phyloP scores from a whole-genome alignment of 1,139 yeast genomes.

The Blastobotrys petasosporus region DNA sequence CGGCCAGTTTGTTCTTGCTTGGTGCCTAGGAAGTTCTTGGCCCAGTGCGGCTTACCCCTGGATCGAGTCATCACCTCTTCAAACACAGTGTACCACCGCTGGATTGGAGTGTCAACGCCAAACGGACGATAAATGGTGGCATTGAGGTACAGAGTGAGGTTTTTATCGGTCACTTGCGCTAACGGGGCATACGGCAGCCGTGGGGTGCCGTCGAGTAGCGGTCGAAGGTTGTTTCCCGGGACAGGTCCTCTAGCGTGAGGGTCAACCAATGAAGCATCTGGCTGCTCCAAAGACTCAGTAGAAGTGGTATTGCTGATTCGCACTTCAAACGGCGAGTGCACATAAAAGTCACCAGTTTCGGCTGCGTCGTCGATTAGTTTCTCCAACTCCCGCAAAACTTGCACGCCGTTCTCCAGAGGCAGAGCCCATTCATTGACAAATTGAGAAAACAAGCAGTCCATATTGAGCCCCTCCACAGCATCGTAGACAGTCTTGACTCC shows the following conservation, averaged over 20 bases:
- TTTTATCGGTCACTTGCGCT: constrained; percentile 51
- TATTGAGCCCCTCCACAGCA: constrained; percentile 73
- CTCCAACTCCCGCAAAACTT: constrained; percentile 59
- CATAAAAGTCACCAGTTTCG: constrained; percentile 56
- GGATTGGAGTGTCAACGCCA: constrained; percentile 63
- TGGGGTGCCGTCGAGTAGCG: constrained; percentile 78
- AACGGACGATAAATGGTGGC: constrained; percentile 97
- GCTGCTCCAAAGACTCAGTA: constrained; percentile 29
- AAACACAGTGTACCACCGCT: constrained; percentile 77
- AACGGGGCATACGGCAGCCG: constrained; percentile 45
- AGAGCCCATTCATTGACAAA: constrained; percentile 97
- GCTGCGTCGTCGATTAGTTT: constrained; percentile 60
- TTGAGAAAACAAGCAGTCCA: constrained; percentile 94
- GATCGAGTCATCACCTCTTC: constrained; percentile 70
- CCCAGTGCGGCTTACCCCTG: constrained; percentile 98
- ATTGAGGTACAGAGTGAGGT: constrained; percentile 78
- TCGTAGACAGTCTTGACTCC: constrained; percentile 70
- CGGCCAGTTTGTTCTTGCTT: constrained; percentile 27
- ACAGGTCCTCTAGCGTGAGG: constrained; percentile 52
- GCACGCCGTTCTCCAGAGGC: constrained; percentile 72
- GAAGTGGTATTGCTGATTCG: constrained; percentile 81
- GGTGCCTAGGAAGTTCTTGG: constrained; percentile 83
- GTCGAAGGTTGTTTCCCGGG: constrained; percentile 77
- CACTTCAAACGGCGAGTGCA: constrained; percentile 93
- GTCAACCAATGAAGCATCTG: constrained; percentile 13